Evolutionary conservation across 2,329 filamentous ascomycete genomes (phyloP), one percentile per base, ranked within the genome.

Genomic region (Colletotrichum sp.): DNA sequence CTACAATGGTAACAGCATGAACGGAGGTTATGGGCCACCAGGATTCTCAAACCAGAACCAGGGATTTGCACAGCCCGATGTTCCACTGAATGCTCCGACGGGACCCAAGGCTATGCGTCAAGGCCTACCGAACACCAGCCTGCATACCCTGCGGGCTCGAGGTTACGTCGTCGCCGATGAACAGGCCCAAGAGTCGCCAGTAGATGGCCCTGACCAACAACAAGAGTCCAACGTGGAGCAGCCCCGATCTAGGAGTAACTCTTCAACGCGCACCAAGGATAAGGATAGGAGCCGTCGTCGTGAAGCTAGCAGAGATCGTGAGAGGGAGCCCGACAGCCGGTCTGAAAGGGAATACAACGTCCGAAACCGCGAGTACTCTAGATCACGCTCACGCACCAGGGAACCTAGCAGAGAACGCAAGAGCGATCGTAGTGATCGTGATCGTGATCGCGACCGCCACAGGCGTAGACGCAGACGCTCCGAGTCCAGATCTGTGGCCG

Each of bases 31-130:
- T 34, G 77, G 74, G 11, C 70, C 58, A 16, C 7, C 59, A 55
- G 70, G 74, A 43, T 66, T 70, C 58, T 54, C 72, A 38, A 66
- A 68, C 38, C 75, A 76, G 62, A 69, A 70, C 68, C 54, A 38
- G 33, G 83, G 83, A 33, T 69, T 80, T 72, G 73, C 82, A 67
- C 80, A 78, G 72, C 82, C 85, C 76, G 82, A 85, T 78, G 83
- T 85, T 66, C 91, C 91, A 58, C 83, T 92, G 84, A 95, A 89
- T 84, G 97, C 97, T 33, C 97, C 97, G 33, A 98, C 94, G 69
- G 97, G 96, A 12, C 97, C 97, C 62, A 96, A 97, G 84, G 97
- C 97, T 21, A 98, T 98, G 95, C 91, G 96, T 76, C 93, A 97
- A 83, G 95, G 95, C 34, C 87, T 95, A 13, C 94, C 94, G 66